Base-by-base conservation (phyloP, 2,329 filamentous ascomycete genomes). In the Pestalotiopsis sp. region DNA sequence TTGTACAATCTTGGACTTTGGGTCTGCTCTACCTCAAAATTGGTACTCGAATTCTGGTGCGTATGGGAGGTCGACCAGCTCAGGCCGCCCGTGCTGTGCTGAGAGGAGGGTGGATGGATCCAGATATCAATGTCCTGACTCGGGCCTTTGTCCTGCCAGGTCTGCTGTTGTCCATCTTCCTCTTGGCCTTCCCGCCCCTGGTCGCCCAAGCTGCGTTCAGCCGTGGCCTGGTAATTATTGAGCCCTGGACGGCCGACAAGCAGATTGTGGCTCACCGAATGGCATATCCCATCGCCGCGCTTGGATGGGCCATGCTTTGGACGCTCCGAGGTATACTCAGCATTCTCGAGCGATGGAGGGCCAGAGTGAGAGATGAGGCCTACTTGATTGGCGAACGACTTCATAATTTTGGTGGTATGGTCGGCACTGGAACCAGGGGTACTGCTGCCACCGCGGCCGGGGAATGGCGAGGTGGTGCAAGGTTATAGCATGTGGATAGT, bases 351-450 rank as follows among this genome's bases (percentile, higher is more conserved):
- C 83, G 89, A 23, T 98, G 95, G 95, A 90, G 93, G 74, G 86
- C 90, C 68, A 89, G 91, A 68, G 94, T 99, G 61, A 86, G 94
- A 52, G 97, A 99, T 79, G 97, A 99, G 81, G 95, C 97, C 0
- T 99, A 99, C 79, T 84, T 99, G 59, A 96, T 98, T 76, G 96
- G 96, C 2, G 95, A 99, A 82, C 85, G 95, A 69, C 81, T 99
- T 76, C 97, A 99, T 82, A 99, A 99, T 79, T 97, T 98, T 81
- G 64, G 64, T 9, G 64, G 64, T 14, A 52, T 66, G 56, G 64
- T 66, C 27, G 64, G 64, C 49, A 58, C 63, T 20, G 64, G 64
- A 25, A 58, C 45, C 13, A 66, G 25, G 38, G 63, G 63, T 31
- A 36, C 41, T 13, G 39, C 63, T 58, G 49, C 45, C 20, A 45